Evolutionary conservation across 495 filamentous ascomycete species (phyloP).

Genomic region (Neurospora tetrasperma): DNA sequence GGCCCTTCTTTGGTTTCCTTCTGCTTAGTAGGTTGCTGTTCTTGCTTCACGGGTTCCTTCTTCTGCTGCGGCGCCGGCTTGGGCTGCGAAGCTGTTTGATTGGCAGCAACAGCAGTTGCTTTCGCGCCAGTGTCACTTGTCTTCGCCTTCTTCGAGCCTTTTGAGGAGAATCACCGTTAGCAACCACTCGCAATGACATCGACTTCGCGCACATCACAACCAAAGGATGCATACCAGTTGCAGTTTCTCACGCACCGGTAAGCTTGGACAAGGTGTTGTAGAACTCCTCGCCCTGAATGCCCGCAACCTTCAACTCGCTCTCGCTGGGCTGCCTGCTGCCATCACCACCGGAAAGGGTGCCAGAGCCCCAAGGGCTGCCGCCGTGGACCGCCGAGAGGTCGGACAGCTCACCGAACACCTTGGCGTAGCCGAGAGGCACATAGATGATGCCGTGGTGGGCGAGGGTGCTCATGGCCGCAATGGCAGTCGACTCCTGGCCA

Average conservation of each 20-base stretch:
- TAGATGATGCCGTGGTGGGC: conserved; percentile 93
- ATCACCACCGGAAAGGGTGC: conserved; percentile 73
- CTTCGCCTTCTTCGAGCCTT: neutral
- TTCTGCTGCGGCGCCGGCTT: neutral
- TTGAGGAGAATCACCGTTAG: conserved; percentile 13
- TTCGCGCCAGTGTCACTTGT: neutral
- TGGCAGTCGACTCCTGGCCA: conserved; percentile 83
- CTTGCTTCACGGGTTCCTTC: neutral
- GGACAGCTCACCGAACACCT: conserved; percentile 55
- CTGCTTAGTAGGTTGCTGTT: neutral
- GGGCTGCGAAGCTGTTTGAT: neutral
- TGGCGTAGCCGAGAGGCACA: conserved; percentile 88
- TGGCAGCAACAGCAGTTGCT: neutral
- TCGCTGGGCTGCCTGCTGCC: conserved; percentile 71
- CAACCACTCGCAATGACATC: neutral
- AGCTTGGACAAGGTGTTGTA: conserved; percentile 68
- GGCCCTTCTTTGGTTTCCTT: conserved; percentile 11
- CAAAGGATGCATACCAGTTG: conserved; percentile 52
- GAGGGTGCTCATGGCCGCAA: conserved; percentile 78
- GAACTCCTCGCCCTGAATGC: conserved; percentile 75
- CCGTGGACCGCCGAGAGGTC: conserved; percentile 71
- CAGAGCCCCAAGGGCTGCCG: conserved; percentile 86
- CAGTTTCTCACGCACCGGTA: conserved; percentile 48
- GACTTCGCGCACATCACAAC: conserved; percentile 13
- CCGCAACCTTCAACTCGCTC: conserved; percentile 68